Evolutionary conservation across 441 rosid genomes (phyloP), one percentile per base, ranked within the genome.

Genomic region (Croton laevigatus): DNA sequence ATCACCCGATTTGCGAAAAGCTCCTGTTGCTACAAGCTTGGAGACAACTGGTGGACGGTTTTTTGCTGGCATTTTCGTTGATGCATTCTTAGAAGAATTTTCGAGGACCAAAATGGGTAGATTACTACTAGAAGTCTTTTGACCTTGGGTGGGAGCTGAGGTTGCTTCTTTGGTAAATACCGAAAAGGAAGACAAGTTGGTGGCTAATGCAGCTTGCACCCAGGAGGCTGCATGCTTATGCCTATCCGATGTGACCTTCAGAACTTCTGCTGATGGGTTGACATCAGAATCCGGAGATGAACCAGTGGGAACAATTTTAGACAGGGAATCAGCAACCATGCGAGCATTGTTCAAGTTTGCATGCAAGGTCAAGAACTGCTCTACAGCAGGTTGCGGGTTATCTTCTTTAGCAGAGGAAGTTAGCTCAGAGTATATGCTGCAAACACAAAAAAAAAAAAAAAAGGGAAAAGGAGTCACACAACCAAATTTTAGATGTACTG

Each of bases 151-250:
- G 5, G 70, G 79, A 75, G 68, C 75, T 32, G 62, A 48, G 61
- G 65, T 48, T 12, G 84, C 72, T 72, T 83, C 87, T 81, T 73
- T 87, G 62, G 83, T 83, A 70, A 85, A 89, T 36, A 95, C 84
- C 46, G 93, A 82, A 81, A 95, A 89, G 57, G 94, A 66, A 0
- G 97, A 93, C 73, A 95, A 77, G 59, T 93, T 91, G 62, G 98
- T 89, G 71, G 89, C 77, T 55, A 95, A 66, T 42, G 98, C 99
- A 68, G 97, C 96, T 77, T 93, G 97, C 66, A 95, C 90, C 99
- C 99, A 95, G 11, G 81, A 73, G 67, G 86, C 81, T 59, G 97
- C 97, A 55, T 76, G 81, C 74, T 86, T 95, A 73, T 80, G 86
- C 72, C 87, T 85, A 65, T 89, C 95, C 4, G 80, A 76, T 36